A percentile compares a stretch with the other conserved stretches of the same genome.
phyloP scores from a whole-genome alignment of 1,284 basidiomycete species.

The Pholiota adiposa region DNA sequence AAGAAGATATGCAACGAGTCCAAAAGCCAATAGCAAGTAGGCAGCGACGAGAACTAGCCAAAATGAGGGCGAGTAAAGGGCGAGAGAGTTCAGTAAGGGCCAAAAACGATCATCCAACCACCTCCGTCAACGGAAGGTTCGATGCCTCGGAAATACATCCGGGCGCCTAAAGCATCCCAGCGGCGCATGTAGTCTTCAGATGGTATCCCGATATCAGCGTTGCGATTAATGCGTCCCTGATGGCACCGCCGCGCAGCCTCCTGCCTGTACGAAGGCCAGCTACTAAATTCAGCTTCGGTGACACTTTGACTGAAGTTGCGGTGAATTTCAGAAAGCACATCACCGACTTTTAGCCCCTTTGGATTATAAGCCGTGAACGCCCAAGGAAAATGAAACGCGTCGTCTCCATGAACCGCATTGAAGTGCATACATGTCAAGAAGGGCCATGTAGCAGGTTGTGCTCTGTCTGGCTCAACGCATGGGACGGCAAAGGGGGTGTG shows the following conservation, averaged over 20 bases:
- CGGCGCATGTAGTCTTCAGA: slow-evolving; percentile 44
- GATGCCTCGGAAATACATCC: slow-evolving; percentile 56
- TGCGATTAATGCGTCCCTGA: slow-evolving; percentile 29
- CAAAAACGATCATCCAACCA: slow-evolving; percentile 58
- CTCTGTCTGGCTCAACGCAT: slow-evolving; percentile 42
- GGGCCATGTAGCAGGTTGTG: slow-evolving; percentile 63
- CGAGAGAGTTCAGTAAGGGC: slow-evolving; percentile 19
- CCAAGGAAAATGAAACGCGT: slow-evolving; percentile 52
- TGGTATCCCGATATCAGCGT: slow-evolving; percentile 14
- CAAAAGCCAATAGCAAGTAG: not conserved
- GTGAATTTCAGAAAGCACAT: slow-evolving; percentile 52
- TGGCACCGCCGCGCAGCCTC: slow-evolving; percentile 39
- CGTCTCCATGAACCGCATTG: slow-evolving; percentile 52
- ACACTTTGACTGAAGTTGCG: slow-evolving; percentile 51
- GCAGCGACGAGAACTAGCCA: not conserved
- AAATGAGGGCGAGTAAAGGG: not conserved
- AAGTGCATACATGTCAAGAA: slow-evolving; percentile 58
- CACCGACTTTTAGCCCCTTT: slow-evolving; percentile 50
- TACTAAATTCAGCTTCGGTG: slow-evolving; percentile 41
- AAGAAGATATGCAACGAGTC: not conserved
- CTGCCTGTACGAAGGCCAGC: slow-evolving; percentile 39
- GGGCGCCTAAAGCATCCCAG: slow-evolving; percentile 55
- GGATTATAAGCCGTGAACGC: slow-evolving; percentile 52
- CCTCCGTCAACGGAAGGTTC: slow-evolving; percentile 51
- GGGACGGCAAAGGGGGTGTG: slow-evolving; percentile 33